Base-by-base conservation (phyloP, 192 early-diverging fungal species). In the Coemansia biformis region DNA sequence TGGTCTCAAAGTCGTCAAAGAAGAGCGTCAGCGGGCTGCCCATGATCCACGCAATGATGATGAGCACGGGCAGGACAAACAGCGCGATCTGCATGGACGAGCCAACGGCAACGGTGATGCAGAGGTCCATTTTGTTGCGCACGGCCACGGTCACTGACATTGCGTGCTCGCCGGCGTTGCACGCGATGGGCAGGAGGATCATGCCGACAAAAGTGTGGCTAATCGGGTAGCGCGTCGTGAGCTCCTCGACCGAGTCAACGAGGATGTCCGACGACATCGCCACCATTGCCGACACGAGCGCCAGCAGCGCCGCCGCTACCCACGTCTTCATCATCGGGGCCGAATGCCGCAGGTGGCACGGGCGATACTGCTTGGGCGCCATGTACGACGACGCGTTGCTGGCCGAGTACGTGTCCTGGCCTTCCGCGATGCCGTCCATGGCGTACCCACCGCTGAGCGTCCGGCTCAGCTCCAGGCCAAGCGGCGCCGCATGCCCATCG, bases 141-240 rank as follows among this genome's bases (percentile, higher is more conserved):
- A 91, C 78, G 5, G 93, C 90, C 46, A 85, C 82, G 2, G 83
- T 83, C 26, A 93, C 78, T 11, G 93, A 85, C 38, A 84, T 90
- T 5, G 90, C 77, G 71, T 93, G 92, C 57, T 91, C 88, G 9
- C 84, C 86, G 5, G 82, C 87, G 60, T 91, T 93, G 39, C 88
- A 86, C 12, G 93, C 91, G 42, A 96, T 82, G 1, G 94, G 93
- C 48, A 98, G 50, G 24, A 98, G 54, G 38, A 98, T 89, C 51
- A 96, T 76, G 34, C 94, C 94, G 34, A 98, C 87, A 75, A 98
- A 98, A 15, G 83, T 86, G 41, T 86, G 75, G 28, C 60, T 81
- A 28, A 96, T 63, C 48, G 80, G 66, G 78, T 81, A 89, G 12
- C 56, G 38, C 17, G 78, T 54, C 5, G 86, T 79, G 16, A 76